A percentile compares a stretch with the other conserved stretches of the same genome.
Evolutionary conservation across 306 rosid species (phyloP).

Genomic region (Clitoria ternatea): DNA sequence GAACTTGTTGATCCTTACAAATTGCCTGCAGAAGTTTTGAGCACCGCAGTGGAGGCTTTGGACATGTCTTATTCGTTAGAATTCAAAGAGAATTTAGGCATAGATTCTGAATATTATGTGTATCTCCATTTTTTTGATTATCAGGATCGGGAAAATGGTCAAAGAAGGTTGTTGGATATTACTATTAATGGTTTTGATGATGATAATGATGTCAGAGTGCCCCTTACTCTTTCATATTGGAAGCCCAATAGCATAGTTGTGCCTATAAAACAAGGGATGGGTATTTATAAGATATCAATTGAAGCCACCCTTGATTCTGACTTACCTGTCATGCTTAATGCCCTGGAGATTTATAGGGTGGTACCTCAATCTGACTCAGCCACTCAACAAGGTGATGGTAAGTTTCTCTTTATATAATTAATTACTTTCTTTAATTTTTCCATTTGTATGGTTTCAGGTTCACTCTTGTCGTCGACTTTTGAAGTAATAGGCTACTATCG

Average conservation of each 20-base stretch:
- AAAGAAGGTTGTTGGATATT: not conserved
- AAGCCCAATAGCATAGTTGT: not conserved
- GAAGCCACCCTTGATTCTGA: not conserved
- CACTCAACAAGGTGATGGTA: constrained; percentile 9
- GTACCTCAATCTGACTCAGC: not conserved
- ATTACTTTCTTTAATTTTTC: not conserved
- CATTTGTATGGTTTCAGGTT: not conserved
- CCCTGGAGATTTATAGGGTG: constrained; percentile 7
- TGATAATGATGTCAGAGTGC: not conserved
- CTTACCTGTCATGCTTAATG: constrained; percentile 20
- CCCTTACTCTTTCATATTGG: not conserved
- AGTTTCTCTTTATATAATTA: not conserved
- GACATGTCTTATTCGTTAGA: not conserved
- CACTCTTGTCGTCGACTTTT: no score
- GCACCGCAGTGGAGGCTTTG: not conserved
- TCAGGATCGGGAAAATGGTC: not conserved
- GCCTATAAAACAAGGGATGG: not conserved
- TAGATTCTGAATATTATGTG: not conserved
- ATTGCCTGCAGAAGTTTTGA: constrained; percentile 2
- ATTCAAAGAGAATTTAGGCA: no score
- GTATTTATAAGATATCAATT: not conserved
- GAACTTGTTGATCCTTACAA: not conserved
- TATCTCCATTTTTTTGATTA: constrained; percentile 23
- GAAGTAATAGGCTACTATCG: no score
- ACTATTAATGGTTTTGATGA: not conserved